Conservation (phyloP, 1,139 yeast genomes). For the Yamadazyma kanchanaburiensis region DNA sequence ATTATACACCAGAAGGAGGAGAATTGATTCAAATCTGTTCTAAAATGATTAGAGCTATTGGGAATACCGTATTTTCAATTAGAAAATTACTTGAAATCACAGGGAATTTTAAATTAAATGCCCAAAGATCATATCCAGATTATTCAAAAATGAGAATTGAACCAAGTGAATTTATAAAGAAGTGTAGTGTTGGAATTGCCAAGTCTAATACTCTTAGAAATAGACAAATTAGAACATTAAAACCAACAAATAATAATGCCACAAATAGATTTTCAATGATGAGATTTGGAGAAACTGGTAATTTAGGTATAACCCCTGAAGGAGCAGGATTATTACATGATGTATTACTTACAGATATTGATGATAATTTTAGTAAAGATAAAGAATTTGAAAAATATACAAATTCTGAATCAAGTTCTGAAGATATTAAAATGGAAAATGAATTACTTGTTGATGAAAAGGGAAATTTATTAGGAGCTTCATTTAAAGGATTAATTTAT, state of each 20-base stretch:
- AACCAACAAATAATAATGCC: conserved; percentile 13
- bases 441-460: conserved; percentile 47
- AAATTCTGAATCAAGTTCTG: conserved; percentile 13
- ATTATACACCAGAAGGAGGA: conserved; percentile 65
- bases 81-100: conserved; percentile 45
- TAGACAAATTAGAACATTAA: conserved; percentile 13
- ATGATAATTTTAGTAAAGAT: conserved; percentile 39
- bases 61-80: conserved; percentile 46
- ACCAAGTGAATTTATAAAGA: conserved; percentile 59
- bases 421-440: conserved; percentile 25
- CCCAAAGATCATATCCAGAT: conserved; percentile 71
- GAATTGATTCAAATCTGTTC: conserved; percentile 60
- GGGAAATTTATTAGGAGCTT: conserved; percentile 69
- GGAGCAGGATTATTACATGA: conserved; percentile 57
- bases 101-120: conserved; percentile 70
- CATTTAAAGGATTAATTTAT: conserved; percentile 70
- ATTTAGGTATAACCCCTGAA: conserved; percentile 51
- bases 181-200: conserved; percentile 62
- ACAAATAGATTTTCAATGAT: conserved; percentile 56
- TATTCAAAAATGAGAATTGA: conserved; percentile 55
- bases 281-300: conserved; percentile 55
- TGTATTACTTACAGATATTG: conserved; percentile 40
- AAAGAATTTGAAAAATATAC: conserved; percentile 38
- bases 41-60: conserved; percentile 58
- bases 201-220: conserved; percentile 36